A percentile compares a stretch with the other conserved stretches of the same genome.
Evolutionary conservation across 768 basidiomycete genomes (phyloP).

Genomic region (Ramaria rubella): DNA sequence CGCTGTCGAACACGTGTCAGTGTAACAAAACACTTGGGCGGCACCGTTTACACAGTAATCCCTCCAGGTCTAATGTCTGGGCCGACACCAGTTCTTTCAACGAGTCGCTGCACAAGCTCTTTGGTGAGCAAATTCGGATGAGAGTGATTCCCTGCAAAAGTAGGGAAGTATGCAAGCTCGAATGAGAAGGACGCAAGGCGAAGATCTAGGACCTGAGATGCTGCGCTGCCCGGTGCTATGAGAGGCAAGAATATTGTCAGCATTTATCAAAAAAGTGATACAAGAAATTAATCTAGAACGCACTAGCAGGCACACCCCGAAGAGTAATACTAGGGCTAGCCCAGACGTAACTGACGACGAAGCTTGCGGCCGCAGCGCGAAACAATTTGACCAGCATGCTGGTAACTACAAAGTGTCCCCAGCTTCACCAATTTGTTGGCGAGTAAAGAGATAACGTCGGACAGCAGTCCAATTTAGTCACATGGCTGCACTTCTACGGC

Average conservation of each 20-base stretch:
- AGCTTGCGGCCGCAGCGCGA: too few species aligned
- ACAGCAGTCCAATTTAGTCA: too few species aligned
- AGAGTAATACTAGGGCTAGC: not conserved
- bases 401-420: too few species aligned
- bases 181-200: constrained; percentile 23
- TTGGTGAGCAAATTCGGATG: constrained; percentile 25
- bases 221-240: not conserved
- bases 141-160: constrained; percentile 24
- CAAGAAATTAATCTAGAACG: too few species aligned
- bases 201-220: constrained; percentile 20
- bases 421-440: too few species aligned
- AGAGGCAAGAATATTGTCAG: not conserved
- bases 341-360: not conserved
- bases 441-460: too few species aligned
- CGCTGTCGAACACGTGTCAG: constrained; percentile 10
- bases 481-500: too few species aligned
- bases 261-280: too few species aligned
- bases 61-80: constrained; percentile 26
- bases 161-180: constrained; percentile 24
- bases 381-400: too few species aligned
- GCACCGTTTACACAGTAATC: constrained; percentile 20
- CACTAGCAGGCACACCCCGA: not conserved
- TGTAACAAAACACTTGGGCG: not conserved
- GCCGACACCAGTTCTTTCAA: constrained; percentile 22
- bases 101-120: constrained; percentile 20